Evolutionary conservation across 2,329 filamentous ascomycete species (phyloP).

Genomic region (Penicillium sp.): DNA sequence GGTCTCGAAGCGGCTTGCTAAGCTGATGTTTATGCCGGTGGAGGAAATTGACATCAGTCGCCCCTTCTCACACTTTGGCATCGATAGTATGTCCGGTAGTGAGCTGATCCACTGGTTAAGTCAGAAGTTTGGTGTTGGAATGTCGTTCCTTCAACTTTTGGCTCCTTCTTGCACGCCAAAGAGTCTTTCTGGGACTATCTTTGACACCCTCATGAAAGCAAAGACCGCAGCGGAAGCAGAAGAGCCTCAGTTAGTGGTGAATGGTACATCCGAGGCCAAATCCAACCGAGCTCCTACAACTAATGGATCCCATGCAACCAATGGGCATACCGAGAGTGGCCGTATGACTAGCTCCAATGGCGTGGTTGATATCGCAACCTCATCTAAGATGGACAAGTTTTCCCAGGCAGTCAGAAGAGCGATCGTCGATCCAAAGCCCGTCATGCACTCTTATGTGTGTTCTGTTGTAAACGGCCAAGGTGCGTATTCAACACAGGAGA

Average conservation of each 20-base stretch:
- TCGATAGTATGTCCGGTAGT: slow-evolving; percentile 5
- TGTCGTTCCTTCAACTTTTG: slow-evolving; percentile 2
- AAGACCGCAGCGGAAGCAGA: not conserved
- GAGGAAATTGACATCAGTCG: slow-evolving; percentile 3
- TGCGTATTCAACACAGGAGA: not conserved
- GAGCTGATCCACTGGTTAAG: slow-evolving; percentile 4
- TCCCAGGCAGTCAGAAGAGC: not conserved
- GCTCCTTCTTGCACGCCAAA: slow-evolving; percentile 2
- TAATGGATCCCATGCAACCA: not conserved
- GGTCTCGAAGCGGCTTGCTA: slow-evolving; percentile 1
- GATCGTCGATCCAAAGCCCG: not conserved
- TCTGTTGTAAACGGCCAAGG: slow-evolving; percentile 2
- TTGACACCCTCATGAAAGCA: not conserved
- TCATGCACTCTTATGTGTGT: slow-evolving; percentile 5
- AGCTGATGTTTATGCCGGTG: slow-evolving; percentile 2
- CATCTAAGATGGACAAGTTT: not conserved
- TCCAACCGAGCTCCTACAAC: not conserved
- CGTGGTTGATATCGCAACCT: not conserved
- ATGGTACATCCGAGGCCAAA: not conserved
- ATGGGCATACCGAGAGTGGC: not conserved
- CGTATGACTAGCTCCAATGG: not conserved
- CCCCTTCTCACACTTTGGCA: slow-evolving; percentile 2
- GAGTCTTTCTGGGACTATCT: slow-evolving; percentile 2
- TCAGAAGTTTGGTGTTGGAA: slow-evolving; percentile 2
- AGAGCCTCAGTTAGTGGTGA: not conserved